Evolutionary conservation across 148 eudicot genomes (phyloP), one percentile per base, ranked within the genome.

Genomic region (Amaranthus cruentus): DNA sequence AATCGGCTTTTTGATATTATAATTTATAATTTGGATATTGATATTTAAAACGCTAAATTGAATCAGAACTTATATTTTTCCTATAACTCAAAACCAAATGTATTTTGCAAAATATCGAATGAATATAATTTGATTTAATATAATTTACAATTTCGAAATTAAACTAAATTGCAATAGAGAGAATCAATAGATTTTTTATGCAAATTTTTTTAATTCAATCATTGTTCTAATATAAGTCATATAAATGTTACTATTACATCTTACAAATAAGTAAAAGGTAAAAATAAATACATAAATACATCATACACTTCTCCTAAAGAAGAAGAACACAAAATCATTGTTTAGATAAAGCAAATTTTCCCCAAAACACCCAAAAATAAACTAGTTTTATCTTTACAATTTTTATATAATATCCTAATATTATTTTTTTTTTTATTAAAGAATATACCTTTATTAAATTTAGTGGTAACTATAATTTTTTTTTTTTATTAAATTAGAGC

Each of bases 151-250:
- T 28, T 28, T 28, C 38, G 38, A 28, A 28, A 28, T 28, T 28
- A 28, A 28, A 28, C 38, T 28, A 28, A 28, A 28, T 28, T 28
- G 38, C 38, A 28, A 28, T 1, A 28, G 38, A 28, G 38, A 28
- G 38, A 28, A 28, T 28, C 38, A 28, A 28, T 28, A 28, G 2
- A 28, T 28, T 28, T 28, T 28, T 28, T 28, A 28, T 0, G 2
- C 38, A 28, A 28, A 28, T 0, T 0, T 28, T 28, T 28, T 28
- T 28, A 28, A 28, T 60, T 68, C 62, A 61, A 62, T 62, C 72
- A 73, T 68, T 78, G 66, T 56, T 73, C 73, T 49, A 67, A 58
- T 68, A 67, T 58, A 28, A 42, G 58, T 51, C 80, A 73, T 52
- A 42, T 18, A 28, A 13, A 54, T 44, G 28, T 67, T 64, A 71